A percentile compares a stretch with the other conserved stretches of the same genome.
Evolutionary conservation across 768 basidiomycete genomes (phyloP).

Genomic region (Lactarius sp.): DNA sequence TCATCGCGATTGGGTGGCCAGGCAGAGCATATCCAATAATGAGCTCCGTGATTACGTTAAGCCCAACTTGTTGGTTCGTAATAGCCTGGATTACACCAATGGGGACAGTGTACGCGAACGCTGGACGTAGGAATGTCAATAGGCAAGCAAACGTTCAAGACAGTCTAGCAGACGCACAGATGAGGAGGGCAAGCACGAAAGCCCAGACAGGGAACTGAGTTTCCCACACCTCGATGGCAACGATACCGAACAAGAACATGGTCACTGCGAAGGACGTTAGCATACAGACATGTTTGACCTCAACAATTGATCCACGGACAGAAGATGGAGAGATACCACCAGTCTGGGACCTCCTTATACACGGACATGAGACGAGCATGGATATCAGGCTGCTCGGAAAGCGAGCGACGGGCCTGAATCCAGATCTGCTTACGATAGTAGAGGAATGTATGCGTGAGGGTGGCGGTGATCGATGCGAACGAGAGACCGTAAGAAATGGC

Average conservation of each 20-base stretch:
- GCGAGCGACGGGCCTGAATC: constrained; percentile 61
- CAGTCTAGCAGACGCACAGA: constrained; percentile 37
- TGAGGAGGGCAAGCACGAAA: constrained; percentile 65
- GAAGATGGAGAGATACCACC: constrained; percentile 41
- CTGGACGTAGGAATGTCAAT: constrained; percentile 1
- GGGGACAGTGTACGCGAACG: constrained; percentile 44
- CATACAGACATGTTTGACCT: not conserved
- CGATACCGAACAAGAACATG: constrained; percentile 65
- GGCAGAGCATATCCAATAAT: constrained; percentile 77
- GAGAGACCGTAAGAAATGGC: constrained; percentile 69
- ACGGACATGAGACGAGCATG: constrained; percentile 40
- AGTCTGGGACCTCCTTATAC: not conserved
- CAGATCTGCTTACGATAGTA: constrained; percentile 78
- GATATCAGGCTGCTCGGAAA: constrained; percentile 77
- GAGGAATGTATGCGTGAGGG: constrained; percentile 62
- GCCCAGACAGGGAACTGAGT: constrained; percentile 68
- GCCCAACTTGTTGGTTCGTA: constrained; percentile 46
- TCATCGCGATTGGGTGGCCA: constrained; percentile 77
- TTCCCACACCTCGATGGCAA: constrained; percentile 68
- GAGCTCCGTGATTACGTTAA: constrained; percentile 73
- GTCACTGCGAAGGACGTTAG: constrained; percentile 32
- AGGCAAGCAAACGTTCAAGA: not conserved
- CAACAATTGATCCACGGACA: constrained; percentile 11
- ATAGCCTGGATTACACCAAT: constrained; percentile 44
- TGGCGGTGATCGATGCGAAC: constrained; percentile 51